Conservation (phyloP, 805 yeast species). For the Wickerhamiella sergipiensis region DNA sequence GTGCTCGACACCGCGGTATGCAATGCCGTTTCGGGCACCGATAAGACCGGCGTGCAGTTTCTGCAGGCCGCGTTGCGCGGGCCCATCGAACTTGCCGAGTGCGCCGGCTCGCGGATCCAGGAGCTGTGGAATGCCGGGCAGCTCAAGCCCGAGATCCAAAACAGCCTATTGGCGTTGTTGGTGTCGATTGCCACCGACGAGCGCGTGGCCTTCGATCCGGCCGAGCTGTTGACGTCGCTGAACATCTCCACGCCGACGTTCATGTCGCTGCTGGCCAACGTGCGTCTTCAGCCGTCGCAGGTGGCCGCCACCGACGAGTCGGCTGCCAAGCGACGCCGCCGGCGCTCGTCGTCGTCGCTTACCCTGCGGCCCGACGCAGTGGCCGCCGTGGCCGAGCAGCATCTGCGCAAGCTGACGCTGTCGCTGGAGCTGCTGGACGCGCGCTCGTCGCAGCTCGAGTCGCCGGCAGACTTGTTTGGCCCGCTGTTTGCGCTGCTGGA, state of each 20-base stretch:
- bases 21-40: constrained; percentile 47
- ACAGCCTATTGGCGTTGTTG: constrained; percentile 43
- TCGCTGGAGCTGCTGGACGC: constrained; percentile 68
- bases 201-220: constrained; percentile 32
- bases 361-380: constrained; percentile 39
- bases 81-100: constrained; percentile 29
- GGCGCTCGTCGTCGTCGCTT: constrained; percentile 58
- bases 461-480: constrained; percentile 19
- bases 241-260: constrained; percentile 50
- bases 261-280: constrained; percentile 42
- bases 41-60: constrained; percentile 51
- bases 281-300: constrained; percentile 33
- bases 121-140: constrained; percentile 34
- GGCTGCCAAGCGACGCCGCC: constrained; percentile 45
- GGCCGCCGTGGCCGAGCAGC: constrained; percentile 60
- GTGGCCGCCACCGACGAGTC: constrained; percentile 12
- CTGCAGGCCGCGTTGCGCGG: constrained; percentile 36
- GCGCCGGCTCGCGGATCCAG: constrained; percentile 39
- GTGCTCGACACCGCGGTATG: constrained; percentile 46
- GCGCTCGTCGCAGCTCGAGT: constrained; percentile 11
- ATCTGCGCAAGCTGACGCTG: constrained; percentile 63
- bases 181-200: constrained; percentile 39
- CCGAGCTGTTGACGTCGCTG: constrained; percentile 33
- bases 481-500: constrained; percentile 27
- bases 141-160: constrained; percentile 44